Conservation (phyloP, 768 basidiomycete genomes). For the Mrakia gelida region DNA sequence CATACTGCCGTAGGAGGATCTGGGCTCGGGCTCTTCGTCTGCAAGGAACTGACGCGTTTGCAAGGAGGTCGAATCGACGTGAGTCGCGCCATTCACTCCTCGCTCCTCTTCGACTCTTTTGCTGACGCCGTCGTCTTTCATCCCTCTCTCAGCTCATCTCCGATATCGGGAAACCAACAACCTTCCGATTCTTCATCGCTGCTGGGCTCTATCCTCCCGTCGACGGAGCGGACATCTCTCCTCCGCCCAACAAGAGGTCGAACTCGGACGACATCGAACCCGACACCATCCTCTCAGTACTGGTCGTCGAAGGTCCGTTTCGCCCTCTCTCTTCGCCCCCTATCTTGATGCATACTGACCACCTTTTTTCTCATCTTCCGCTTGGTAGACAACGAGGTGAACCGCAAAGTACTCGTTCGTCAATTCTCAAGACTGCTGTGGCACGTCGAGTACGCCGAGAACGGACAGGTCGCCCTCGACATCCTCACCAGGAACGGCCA, state of each 20-base stretch:
- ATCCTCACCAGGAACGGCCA: background rate
- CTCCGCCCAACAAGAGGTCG: background rate
- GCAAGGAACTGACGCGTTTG: constrained; percentile 3
- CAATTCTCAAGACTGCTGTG: background rate
- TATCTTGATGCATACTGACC: background rate
- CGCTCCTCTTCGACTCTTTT: background rate
- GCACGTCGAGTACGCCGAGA: background rate
- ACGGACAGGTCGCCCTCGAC: background rate
- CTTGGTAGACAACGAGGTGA: constrained; percentile 9
- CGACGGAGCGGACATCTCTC: too few relatives aligned
- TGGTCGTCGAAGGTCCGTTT: background rate
- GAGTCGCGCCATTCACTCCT: background rate
- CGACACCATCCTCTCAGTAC: background rate
- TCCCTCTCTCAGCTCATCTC: background rate
- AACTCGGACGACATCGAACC: background rate
- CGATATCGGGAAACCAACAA: background rate
- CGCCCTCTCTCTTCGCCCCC: background rate
- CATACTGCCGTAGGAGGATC: constrained; percentile 17
- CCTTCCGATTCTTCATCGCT: constrained; percentile 16
- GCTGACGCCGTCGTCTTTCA: background rate
- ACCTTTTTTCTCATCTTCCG: background rate
- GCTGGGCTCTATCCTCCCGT: background rate
- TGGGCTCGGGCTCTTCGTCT: constrained; percentile 4
- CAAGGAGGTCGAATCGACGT: constrained; percentile 19
- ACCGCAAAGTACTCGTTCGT: background rate